Evolutionary conservation across 2,329 filamentous ascomycete species (phyloP).

Genomic region (Colletotrichum sp.): DNA sequence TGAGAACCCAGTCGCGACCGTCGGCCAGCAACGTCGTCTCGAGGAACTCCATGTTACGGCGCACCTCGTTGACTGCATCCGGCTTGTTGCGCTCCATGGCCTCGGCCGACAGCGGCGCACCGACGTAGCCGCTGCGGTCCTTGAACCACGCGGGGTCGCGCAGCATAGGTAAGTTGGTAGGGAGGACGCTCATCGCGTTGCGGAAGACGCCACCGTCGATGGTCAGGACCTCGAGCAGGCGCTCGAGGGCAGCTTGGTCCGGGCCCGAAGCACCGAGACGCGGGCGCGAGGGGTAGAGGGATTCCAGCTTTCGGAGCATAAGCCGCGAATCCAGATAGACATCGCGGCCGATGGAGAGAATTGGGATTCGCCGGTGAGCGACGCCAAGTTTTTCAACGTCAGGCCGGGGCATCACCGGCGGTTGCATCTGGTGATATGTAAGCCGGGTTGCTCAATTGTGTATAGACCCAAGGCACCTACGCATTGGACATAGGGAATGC

Average conservation of each 20-base stretch:
- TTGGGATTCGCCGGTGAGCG: conserved; percentile 71
- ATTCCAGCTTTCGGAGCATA: conserved; percentile 69
- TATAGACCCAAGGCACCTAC: conserved; percentile 45
- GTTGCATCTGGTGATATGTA: conserved; percentile 60
- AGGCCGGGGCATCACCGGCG: conserved; percentile 68
- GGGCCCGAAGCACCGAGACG: conserved; percentile 38
- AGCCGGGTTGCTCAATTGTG: neutral
- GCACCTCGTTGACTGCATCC: conserved; percentile 62
- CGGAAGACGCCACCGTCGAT: conserved; percentile 64
- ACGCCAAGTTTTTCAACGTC: conserved; percentile 67
- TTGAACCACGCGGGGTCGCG: conserved; percentile 63
- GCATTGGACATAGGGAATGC: conserved; percentile 71
- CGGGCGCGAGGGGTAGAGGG: conserved; percentile 51
- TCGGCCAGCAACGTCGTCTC: conserved; percentile 69
- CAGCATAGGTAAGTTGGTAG: conserved; percentile 56
- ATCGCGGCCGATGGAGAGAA: conserved; percentile 69
- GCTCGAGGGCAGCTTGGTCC: conserved; percentile 52
- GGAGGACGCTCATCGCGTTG: conserved; percentile 60
- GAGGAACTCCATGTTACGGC: conserved; percentile 59
- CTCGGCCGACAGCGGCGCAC: conserved; percentile 28
- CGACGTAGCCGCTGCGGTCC: conserved; percentile 55
- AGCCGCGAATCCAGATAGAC: conserved; percentile 74
- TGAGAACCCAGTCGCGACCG: conserved; percentile 69
- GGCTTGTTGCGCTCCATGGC: conserved; percentile 40
- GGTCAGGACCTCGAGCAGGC: conserved; percentile 60